Base-by-base conservation (phyloP, 192 early-diverging fungal genomes). In the Umbelopsis vinacea region DNA sequence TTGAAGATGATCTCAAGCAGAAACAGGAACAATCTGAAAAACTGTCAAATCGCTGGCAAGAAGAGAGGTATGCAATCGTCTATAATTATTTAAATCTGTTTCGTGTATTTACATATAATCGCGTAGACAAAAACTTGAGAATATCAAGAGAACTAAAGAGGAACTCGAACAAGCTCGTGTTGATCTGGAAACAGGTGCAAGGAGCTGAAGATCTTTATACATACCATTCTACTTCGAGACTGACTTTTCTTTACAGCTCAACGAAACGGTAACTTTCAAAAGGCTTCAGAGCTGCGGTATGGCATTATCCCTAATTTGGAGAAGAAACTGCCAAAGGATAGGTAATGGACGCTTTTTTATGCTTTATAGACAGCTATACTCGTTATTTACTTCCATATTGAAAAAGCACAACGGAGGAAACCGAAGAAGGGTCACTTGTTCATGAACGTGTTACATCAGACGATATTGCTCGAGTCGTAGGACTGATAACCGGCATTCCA, bases 381-480 rank as follows among this genome's bases (percentile, higher is more conserved):
- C 26, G 22, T 6, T 19, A 33, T 47, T 63, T 17, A 23, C 3
- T 8, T 29, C 29, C 37, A 22, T 66, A 46, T 52, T 53, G 29
- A 15, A 23, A 12, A 37, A 71, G 33, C 15, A 45, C 29, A 72
- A 45, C 33, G 17, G 57, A 75, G 15, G 70, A 71, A 14, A 70
- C 84, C 50, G 72, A 83, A n/a, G 67, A 80, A 7, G 86, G 85
- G 24, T 85, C 81, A 46, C 74, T 94, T 48, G 84, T 94, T 22
- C 92, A 93, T 76, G 93, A 94, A 78, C 85, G 91, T 53, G 93
- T 94, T 17, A 93, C 92, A 5, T 82, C 91, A 5, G 89, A 94
- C 54, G 88, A 89, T 70, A 94, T 93, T 77, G 91, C 91, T 0
- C 79, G 84, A 29, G 91, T 93, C 6, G 90, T 94, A 6, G 83